Conservation (phyloP, 495 filamentous ascomycete genomes). For the Penicillium silybi region DNA sequence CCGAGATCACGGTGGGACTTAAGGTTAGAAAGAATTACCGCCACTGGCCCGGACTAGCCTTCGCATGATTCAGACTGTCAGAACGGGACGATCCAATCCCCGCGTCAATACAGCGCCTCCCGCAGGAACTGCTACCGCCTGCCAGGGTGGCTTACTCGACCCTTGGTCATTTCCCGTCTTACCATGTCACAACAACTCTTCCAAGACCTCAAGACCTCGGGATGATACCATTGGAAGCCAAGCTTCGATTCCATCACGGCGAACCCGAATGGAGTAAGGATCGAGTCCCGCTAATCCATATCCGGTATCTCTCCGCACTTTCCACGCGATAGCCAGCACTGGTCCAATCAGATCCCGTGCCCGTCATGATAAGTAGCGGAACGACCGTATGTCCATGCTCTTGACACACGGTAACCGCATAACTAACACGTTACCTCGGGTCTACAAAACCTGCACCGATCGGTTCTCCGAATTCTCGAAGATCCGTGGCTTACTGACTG, state of each 20-base stretch:
- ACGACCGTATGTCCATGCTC: neutral
- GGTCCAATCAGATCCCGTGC: slow-evolving; percentile 11
- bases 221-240: neutral
- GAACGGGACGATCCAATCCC: slow-evolving; percentile 16
- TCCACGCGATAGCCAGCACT: slow-evolving; percentile 15
- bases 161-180: neutral
- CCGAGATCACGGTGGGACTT: neutral
- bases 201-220: neutral
- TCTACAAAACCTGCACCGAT: neutral
- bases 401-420: neutral
- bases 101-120: too few species aligned
- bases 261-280: neutral
- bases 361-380: slow-evolving; percentile 1
- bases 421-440: neutral
- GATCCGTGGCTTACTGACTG: neutral
- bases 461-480: neutral
- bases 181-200: neutral
- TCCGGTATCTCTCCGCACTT: slow-evolving; percentile 22
- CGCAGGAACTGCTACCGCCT: neutral
- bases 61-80: slow-evolving; percentile 20
- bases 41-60: slow-evolving; percentile 8
- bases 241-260: slow-evolving; percentile 4
- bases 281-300: slow-evolving; percentile 14
- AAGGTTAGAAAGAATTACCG: neutral
- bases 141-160: too few species aligned